Conservation (phyloP, 306 rosid species). For the Vigna unguiculata region DNA sequence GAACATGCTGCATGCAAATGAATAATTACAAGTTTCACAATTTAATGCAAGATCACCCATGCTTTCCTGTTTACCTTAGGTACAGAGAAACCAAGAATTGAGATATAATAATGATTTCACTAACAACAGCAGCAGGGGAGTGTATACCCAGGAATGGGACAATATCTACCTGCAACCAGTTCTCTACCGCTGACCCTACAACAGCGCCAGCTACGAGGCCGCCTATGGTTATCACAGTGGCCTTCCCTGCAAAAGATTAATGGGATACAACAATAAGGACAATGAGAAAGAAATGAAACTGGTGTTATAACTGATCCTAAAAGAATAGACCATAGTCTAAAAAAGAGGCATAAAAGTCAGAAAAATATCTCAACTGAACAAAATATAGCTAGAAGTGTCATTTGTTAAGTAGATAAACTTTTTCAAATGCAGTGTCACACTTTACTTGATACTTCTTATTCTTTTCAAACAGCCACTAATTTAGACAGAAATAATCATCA, state of each 20-base stretch:
- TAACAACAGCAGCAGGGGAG: constrained; percentile 93
- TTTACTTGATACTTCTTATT: constrained; percentile 15
- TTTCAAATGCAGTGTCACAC: constrained; percentile 31
- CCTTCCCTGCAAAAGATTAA: constrained; percentile 80
- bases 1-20: constrained; percentile 74
- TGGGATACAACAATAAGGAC: constrained; percentile 12
- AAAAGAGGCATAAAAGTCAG: constrained; percentile 20
- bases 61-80: constrained; percentile 67
- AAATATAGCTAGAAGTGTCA: constrained; percentile 29
- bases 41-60: constrained; percentile 47
- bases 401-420: constrained; percentile 30
- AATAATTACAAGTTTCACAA: constrained; percentile 78
- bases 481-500: constrained; percentile 13
- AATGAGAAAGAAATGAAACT: constrained; percentile 22
- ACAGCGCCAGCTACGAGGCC: constrained; percentile 94
- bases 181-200: constrained; percentile 92
- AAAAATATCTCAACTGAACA: constrained; percentile 30
- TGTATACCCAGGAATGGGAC: constrained; percentile 95
- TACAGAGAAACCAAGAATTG: constrained; percentile 92
- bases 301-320: constrained; percentile 22
- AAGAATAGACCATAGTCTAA: constrained; percentile 16
- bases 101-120: constrained; percentile 84
- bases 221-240: constrained; percentile 83
- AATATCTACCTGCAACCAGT: constrained; percentile 94
- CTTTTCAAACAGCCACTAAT: constrained; percentile 27